Evolutionary conservation across 2,329 filamentous ascomycete species (phyloP).

Genomic region (Fusarium gaditjirri): DNA sequence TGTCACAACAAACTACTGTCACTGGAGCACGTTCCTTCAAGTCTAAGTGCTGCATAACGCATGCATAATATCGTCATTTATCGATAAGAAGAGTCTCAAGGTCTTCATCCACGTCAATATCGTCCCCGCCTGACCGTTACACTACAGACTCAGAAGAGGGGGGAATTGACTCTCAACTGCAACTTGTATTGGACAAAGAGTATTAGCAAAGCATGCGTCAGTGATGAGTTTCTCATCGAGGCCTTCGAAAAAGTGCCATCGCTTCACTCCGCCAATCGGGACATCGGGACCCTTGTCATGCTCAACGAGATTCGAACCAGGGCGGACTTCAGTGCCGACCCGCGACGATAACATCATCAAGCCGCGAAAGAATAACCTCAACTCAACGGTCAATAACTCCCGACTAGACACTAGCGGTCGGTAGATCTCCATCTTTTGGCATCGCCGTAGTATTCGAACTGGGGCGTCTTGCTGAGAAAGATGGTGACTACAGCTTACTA

Average conservation of each 20-base stretch:
- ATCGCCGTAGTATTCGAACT: neutral
- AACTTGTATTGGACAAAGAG: neutral
- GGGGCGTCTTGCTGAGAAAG: constrained; percentile 22
- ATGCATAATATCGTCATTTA: neutral
- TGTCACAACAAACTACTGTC: neutral
- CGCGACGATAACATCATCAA: neutral
- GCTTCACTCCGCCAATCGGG: neutral
- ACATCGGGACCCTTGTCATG: neutral
- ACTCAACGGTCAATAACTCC: neutral
- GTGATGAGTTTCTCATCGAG: neutral
- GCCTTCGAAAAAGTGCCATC: neutral
- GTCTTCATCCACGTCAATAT: neutral
- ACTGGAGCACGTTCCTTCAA: neutral
- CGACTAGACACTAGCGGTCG: neutral
- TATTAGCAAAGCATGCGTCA: constrained; percentile 16
- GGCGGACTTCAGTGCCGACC: neutral
- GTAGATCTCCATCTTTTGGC: neutral
- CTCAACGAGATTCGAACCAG: neutral
- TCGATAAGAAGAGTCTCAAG: neutral
- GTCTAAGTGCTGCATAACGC: neutral
- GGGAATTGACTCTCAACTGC: neutral
- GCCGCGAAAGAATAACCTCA: neutral
- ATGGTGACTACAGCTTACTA: constrained; percentile 29
- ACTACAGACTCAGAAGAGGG: neutral
- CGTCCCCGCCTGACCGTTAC: neutral